Percentiles rank a stretch among this genome's conserved stretches.
These are phyloP conservation scores for Ustilago nuda DNA, from an alignment of 1,284 basidiomycete species.

Conservation along the genomic window DNA sequence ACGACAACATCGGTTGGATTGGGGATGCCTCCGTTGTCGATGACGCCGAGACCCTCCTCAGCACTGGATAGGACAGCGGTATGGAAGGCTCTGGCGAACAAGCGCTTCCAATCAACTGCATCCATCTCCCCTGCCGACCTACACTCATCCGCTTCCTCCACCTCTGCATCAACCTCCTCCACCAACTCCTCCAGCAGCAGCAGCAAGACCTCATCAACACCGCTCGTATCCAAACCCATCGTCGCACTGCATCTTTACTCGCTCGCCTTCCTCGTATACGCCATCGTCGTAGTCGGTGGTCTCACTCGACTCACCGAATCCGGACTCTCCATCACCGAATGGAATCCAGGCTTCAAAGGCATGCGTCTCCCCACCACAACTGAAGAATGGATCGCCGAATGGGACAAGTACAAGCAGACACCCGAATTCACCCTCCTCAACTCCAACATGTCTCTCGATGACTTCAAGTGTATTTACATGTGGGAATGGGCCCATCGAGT, in stretches of 20 bases:
- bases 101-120: constrained; percentile 28
- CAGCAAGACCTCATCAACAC: constrained; percentile 5
- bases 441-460: constrained; percentile 82
- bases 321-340: constrained; percentile 97
- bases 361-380: constrained; percentile 83
- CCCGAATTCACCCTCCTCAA: constrained; percentile 88
- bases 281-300: constrained; percentile 94
- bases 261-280: constrained; percentile 86
- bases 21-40: not conserved
- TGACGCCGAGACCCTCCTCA: not conserved
- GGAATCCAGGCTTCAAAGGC: constrained; percentile 88
- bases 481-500: constrained; percentile 99
- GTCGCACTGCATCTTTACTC: constrained; percentile 83
- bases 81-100: not conserved
- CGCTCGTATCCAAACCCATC: constrained; percentile 75
- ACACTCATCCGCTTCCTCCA: constrained; percentile 3
- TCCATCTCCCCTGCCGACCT: not conserved
- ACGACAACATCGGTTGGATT: constrained; percentile 2
- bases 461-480: constrained; percentile 97
- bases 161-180: not conserved
- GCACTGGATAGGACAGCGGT: not conserved
- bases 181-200: not conserved
- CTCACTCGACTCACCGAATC: constrained; percentile 97
- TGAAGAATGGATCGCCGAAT: constrained; percentile 87
- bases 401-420: constrained; percentile 92